Percentiles rank a stretch among this genome's conserved stretches.
phyloP scores from a whole-genome alignment of 1,284 basidiomycete species.

The Microbotryum lychnidis-dioicae region DNA sequence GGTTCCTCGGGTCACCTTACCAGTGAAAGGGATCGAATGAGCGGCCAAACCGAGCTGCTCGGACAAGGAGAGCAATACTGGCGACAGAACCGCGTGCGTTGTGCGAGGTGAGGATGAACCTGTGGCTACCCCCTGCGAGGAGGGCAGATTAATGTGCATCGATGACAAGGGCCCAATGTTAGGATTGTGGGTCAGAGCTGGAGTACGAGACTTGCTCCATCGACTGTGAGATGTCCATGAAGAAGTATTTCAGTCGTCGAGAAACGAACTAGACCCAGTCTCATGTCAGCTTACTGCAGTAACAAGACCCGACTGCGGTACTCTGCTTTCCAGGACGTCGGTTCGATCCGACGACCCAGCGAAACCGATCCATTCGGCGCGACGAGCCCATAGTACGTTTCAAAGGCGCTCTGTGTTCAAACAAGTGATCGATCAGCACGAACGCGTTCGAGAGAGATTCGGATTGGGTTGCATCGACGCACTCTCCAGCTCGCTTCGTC shows the following conservation, averaged over 20 bases:
- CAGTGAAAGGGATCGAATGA: slow-evolving; percentile 32
- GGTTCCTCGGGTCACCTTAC: slow-evolving; percentile 25
- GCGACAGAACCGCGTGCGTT: not conserved
- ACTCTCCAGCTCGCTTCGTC: slow-evolving; percentile 33
- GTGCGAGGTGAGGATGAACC: slow-evolving; percentile 1
- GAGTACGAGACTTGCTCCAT: slow-evolving; percentile 23
- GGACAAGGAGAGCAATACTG: slow-evolving; percentile 24
- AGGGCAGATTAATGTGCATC: slow-evolving; percentile 15
- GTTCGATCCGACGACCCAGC: slow-evolving; percentile 27
- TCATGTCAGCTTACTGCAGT: slow-evolving; percentile 4
- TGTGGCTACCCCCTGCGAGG: not conserved
- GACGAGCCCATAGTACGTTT: slow-evolving; percentile 20
- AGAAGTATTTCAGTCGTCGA: not conserved
- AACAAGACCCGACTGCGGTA: slow-evolving; percentile 29
- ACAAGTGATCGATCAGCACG: not conserved
- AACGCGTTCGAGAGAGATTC: too few species aligned
- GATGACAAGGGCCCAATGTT: slow-evolving; percentile 26
- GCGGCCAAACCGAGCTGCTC: slow-evolving; percentile 22
- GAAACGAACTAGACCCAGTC: not conserved
- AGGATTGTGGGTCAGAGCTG: slow-evolving; percentile 26
- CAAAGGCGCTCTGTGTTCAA: slow-evolving; percentile 18
- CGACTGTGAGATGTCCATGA: slow-evolving; percentile 1
- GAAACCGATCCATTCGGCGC: not conserved
- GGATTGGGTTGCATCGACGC: not conserved
- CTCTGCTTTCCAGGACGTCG: slow-evolving; percentile 30